Evolutionary conservation across 306 rosid genomes (phyloP), one percentile per base, ranked within the genome.

Genomic region (Fragaria ananassa): DNA sequence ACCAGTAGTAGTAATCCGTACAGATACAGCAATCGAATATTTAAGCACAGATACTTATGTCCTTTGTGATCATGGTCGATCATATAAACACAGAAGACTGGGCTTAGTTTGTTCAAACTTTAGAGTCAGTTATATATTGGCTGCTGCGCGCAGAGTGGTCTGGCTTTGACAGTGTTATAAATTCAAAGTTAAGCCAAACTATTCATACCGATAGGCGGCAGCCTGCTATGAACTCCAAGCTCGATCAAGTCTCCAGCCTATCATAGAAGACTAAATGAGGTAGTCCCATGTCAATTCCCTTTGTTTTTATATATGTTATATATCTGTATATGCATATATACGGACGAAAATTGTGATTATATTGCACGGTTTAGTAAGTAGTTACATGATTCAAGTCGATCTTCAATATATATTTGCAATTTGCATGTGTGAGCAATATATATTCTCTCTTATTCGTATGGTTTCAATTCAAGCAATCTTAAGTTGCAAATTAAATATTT

Each of bases 401-500:
- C 68, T 17, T 14, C 44, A 62, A 35, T 64, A 18, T 37, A 56
- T 8, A 70, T 49, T 11, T 39, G 49, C 45, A 65, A 65, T 71
- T 71, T 53, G 60, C 10, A 29, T 12, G 50, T 31, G 42, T 27
- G 45, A 17, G 2, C 12, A 6, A 19, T 68, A 39, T 54, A 3
- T 53, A n/a, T 27, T 6, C 25, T 54, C 23, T 54, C 47, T 64
- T 10, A 27, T 44, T 31, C 17, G 54, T 39, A 17, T 51, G 62
- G 62, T 80, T 78, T 76, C 74, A 69, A 62, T 62, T 29, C 45
- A 31, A 27, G 79, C 64, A 72, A 76, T 77, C 29, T 74, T 41
- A 62, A 58, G 61, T 72, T 44, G 31, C 37, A 63, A 51, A 66
- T 27, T 75, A 15, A 58, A 46, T 74, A 29, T 46, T 19, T 47